Evolutionary conservation across 2,329 filamentous ascomycete species (phyloP).

Genomic region (Aspergillus candidus): DNA sequence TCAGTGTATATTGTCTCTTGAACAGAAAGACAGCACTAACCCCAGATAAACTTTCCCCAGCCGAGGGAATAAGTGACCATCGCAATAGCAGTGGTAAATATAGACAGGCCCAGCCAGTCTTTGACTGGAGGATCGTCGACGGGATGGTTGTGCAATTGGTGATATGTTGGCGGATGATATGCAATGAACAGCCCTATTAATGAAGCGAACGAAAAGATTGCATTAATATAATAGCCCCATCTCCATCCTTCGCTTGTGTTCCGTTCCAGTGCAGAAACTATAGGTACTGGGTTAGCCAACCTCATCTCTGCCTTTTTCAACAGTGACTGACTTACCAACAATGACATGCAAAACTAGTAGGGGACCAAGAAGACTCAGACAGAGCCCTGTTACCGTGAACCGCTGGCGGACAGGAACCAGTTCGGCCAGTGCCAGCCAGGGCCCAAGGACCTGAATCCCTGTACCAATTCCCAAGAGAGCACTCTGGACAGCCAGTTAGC

Average conservation of each 20-base stretch:
- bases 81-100: too few species aligned
- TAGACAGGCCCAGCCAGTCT: too few species aligned
- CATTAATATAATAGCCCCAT: conserved; percentile 4
- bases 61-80: too few species aligned
- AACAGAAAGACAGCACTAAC: too few species aligned
- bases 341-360: neutral
- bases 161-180: conserved; percentile 5
- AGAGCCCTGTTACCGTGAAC: neutral
- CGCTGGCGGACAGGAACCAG: conserved; percentile 4
- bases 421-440: conserved; percentile 3
- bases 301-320: too few species aligned
- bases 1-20: neutral
- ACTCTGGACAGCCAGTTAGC: too few species aligned
- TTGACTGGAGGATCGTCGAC: too few species aligned
- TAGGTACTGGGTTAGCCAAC: too few species aligned
- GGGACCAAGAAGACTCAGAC: conserved; percentile 1
- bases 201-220: conserved; percentile 7
- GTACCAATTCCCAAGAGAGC: conserved; percentile 3
- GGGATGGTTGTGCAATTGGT: neutral
- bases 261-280: too few species aligned
- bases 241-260: neutral
- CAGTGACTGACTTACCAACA: too few species aligned
- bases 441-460: conserved; percentile 3
- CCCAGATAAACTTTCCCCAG: too few species aligned
- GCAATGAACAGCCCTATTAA: conserved; percentile 5